Base-by-base conservation (phyloP, 2,329 filamentous ascomycete species). In the Chaetomium sp. region DNA sequence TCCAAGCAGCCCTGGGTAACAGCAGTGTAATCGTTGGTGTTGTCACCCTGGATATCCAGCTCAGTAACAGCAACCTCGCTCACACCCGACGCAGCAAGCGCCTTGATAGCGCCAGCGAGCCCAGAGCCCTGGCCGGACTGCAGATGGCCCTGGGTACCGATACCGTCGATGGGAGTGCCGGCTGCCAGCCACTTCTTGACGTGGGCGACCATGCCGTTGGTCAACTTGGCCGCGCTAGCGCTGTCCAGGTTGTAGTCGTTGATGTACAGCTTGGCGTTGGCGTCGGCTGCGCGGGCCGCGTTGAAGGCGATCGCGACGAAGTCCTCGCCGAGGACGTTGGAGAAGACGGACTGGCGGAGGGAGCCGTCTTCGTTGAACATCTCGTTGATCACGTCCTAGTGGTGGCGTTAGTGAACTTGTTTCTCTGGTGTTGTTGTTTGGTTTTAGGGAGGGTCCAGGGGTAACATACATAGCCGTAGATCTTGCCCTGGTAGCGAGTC, bases 191-290 rank as follows among this genome's bases (percentile, higher is more conserved):
- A 87, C 66, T 82, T 79, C 65, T 79, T 79, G 61, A 89, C 85
- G 64, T 84, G 73, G 38, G 66, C 68, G 4, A 79, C 74, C 74
- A 86, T 80, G 47, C 76, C 76, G 27, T 63, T 72, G 38, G 74
- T 74, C 53, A 74, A 48, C 74, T 90, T 89, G 60, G 77, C 73
- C 64, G 79, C 78, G 61, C 63, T 76, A 14, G 84, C 76, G 44
- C 70, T 74, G 71, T 87, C 85, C 52, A 87, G 78, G 72, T 87
- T 87, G 71, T 78, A 82, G 68, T 90, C 86, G 70, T 90, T 91
- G 72, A 89, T 87, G 74, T 88, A 91, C 41, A 90, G 76, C 71
- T 85, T 86, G 2, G 83, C 85, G 54, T 70, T 64, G 2, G 86
- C 84, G 67, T 89, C 87, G 11, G 84, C 85, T 7, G 76, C 75